Evolutionary conservation across 1,284 basidiomycete genomes (phyloP).

Genomic region (Moesziomyces sp.): DNA sequence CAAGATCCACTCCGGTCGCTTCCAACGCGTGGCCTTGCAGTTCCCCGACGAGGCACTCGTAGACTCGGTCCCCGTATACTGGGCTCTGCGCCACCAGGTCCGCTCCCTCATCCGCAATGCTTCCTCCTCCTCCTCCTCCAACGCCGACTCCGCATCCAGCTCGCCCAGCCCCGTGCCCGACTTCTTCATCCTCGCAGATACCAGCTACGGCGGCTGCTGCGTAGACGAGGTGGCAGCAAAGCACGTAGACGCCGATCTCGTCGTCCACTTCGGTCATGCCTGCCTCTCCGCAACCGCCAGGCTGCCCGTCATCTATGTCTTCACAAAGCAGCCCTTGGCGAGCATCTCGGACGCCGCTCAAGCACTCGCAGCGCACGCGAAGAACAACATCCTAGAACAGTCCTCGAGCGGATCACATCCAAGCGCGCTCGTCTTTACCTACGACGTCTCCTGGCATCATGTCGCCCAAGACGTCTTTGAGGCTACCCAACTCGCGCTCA

Average conservation of each 20-base stretch:
- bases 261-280: conserved; percentile 96
- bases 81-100: conserved; percentile 75
- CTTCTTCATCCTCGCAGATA: conserved; percentile 92
- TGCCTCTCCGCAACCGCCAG: conserved; percentile 84
- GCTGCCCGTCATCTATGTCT: conserved; percentile 85
- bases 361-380: conserved; percentile 25
- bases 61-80: conserved; percentile 88
- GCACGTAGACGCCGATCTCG: conserved; percentile 88
- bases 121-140: too few relatives aligned
- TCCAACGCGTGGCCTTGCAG: conserved; percentile 76
- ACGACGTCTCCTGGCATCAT: conserved; percentile 83
- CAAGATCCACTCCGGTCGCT: conserved; percentile 28
- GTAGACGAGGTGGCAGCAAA: conserved; percentile 95
- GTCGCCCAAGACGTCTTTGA: conserved; percentile 38
- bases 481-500: conserved; percentile 69
- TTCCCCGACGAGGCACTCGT: conserved; percentile 93
- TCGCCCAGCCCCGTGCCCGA: conserved; percentile 11
- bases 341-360: conserved; percentile 68
- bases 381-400: conserved; percentile 7
- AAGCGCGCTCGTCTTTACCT: conserved; percentile 73
- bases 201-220: conserved; percentile 97
- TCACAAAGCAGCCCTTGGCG: conserved; percentile 75
- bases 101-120: conserved; percentile 3
- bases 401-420: neutral
- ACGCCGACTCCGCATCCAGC: conserved; percentile 4